Conservation (phyloP, 78 protist genomes). For the Tieghemostelium lacteum region DNA sequence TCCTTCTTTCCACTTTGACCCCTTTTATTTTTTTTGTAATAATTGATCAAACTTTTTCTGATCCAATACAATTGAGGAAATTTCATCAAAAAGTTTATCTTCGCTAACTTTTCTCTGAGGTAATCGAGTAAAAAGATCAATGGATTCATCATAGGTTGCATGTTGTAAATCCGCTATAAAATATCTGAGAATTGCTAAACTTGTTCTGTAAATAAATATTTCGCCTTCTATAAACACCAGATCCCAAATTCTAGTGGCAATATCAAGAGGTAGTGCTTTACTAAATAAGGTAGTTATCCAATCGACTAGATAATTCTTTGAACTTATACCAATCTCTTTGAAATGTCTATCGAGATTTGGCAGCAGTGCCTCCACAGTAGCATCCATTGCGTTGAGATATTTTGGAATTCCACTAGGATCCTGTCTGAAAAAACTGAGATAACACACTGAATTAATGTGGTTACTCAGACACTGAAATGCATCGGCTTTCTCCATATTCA, state of each 20-base stretch:
- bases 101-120: constrained; percentile 55
- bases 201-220: constrained; percentile 61
- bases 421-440: constrained; percentile 85
- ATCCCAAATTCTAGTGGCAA: constrained; percentile 93
- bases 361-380: constrained; percentile 63
- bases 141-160: constrained; percentile 55
- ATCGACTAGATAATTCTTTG: constrained; percentile 84
- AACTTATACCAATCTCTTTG: constrained; percentile 59
- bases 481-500: constrained; percentile 84
- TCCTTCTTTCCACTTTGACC: no score
- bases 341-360: constrained; percentile 82
- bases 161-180: constrained; percentile 25
- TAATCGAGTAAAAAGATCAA: constrained; percentile 38
- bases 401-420: constrained; percentile 74
- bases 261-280: constrained; percentile 86
- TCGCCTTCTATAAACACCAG: constrained; percentile 87
- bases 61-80: constrained; percentile 45
- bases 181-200: constrained; percentile 56
- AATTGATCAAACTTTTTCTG: constrained; percentile 63
- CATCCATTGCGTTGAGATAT: constrained; percentile 74
- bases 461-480: constrained; percentile 91
- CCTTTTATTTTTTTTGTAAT: constrained; percentile 9
- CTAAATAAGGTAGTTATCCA: constrained; percentile 93
- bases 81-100: constrained; percentile 60
- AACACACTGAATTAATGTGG: constrained; percentile 80